Conservation (phyloP, 2,329 filamentous ascomycete genomes). For the Setomelanomma holmii region DNA sequence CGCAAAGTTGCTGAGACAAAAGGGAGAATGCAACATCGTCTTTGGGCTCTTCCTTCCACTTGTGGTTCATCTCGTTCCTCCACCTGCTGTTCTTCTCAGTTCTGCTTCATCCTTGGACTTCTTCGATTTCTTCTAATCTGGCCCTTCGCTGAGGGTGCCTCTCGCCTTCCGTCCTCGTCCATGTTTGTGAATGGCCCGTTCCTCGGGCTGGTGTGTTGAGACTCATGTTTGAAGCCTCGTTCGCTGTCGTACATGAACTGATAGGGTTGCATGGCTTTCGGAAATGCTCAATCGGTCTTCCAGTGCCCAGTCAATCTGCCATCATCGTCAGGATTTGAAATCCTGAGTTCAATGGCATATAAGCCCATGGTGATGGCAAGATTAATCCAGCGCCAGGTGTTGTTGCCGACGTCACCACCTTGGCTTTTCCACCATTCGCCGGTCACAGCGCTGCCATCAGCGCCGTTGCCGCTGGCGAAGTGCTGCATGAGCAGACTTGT, state of each 20-base stretch:
- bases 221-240: too few species aligned
- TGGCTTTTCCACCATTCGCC: slow-evolving; percentile 84
- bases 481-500: slow-evolving; percentile 95
- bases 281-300: slow-evolving; percentile 85
- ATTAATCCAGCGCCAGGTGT: slow-evolving; percentile 93
- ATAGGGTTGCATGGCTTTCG: too few species aligned
- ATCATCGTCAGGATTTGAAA: slow-evolving; percentile 83
- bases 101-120: too few species aligned
- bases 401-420: slow-evolving; percentile 81
- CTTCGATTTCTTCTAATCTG: too few species aligned
- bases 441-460: slow-evolving; percentile 50
- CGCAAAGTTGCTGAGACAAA: neutral
- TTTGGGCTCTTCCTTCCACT: neutral
- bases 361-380: slow-evolving; percentile 85
- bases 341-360: slow-evolving; percentile 88
- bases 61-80: neutral
- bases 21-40: neutral
- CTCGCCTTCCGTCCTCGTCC: too few species aligned
- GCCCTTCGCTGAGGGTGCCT: too few species aligned
- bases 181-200: too few species aligned
- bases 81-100: too few species aligned
- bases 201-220: too few species aligned
- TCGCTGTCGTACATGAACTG: too few species aligned
- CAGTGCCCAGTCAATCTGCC: slow-evolving; percentile 78
- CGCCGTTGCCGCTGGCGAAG: slow-evolving; percentile 72